Evolutionary conservation across 495 filamentous ascomycete species (phyloP).

Genomic region (Filosporella fistucella): DNA sequence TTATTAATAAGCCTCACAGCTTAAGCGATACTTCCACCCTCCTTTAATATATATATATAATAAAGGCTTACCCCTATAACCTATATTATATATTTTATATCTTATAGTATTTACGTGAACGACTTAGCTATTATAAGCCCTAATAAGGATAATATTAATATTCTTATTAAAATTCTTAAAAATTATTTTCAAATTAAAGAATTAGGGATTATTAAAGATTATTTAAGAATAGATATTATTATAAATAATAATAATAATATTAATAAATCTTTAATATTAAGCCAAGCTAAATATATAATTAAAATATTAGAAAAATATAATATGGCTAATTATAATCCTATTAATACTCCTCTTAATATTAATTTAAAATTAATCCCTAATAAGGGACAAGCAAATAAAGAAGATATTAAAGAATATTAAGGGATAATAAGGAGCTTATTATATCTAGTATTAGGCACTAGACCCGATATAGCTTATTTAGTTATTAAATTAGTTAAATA

Average conservation of each 20-base stretch:
- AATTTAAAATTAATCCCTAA: slow-evolving; percentile 9
- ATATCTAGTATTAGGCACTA: slow-evolving; percentile 17
- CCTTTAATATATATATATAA: too few species aligned
- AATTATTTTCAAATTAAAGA: slow-evolving; percentile 21
- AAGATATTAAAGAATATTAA: slow-evolving; percentile 13
- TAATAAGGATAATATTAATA: slow-evolving; percentile 8
- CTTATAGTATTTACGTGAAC: slow-evolving; percentile 22
- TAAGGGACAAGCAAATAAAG: background rate
- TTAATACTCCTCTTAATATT: slow-evolving; percentile 15
- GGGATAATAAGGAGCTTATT: slow-evolving; percentile 13
- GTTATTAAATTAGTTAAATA: slow-evolving; percentile 11
- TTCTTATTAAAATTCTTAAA: slow-evolving; percentile 14
- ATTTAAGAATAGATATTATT: slow-evolving; percentile 20
- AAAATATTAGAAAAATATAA: slow-evolving; percentile 12
- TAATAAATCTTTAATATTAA: slow-evolving; percentile 8
- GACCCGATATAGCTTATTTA: slow-evolving; percentile 19
- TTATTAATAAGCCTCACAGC: too few species aligned
- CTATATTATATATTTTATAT: too few species aligned
- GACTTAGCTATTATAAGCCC: slow-evolving; percentile 17
- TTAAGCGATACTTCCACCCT: too few species aligned
- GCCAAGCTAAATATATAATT: slow-evolving; percentile 18
- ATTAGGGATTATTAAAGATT: slow-evolving; percentile 17
- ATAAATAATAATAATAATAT: slow-evolving; percentile 6
- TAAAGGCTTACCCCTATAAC: too few species aligned
- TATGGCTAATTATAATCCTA: slow-evolving; percentile 6